phyloP scores from a whole-genome alignment of 345 rosid species.

The Lumnitzera littorea region DNA sequence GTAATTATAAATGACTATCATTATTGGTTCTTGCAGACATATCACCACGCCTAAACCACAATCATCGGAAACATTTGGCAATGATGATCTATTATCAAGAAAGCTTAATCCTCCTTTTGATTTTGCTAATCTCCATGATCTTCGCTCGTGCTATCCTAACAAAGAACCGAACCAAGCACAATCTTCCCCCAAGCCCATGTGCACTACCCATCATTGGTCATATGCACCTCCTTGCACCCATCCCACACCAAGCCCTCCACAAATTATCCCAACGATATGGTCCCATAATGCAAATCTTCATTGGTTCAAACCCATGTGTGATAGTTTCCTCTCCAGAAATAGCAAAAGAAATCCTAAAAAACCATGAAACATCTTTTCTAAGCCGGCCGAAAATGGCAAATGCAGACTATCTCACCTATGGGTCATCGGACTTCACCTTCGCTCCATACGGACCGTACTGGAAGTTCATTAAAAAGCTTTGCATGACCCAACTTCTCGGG shows the following conservation, averaged over 20 bases:
- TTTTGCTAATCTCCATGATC: slow-evolving; percentile 17
- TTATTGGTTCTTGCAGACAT: no score
- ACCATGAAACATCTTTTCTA: slow-evolving; percentile 46
- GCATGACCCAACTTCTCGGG: slow-evolving; percentile 61
- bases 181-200: slow-evolving; percentile 56
- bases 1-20: no score
- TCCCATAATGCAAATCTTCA: slow-evolving; percentile 53
- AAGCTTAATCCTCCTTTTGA: slow-evolving; percentile 13
- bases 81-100: slow-evolving; percentile 22
- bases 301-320: slow-evolving; percentile 63
- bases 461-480: slow-evolving; percentile 75
- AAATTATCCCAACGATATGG: slow-evolving; percentile 51
- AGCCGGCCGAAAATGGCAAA: slow-evolving; percentile 43
- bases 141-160: slow-evolving; percentile 14
- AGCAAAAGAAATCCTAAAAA: slow-evolving; percentile 56
- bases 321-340: slow-evolving; percentile 47
- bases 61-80: background rate
- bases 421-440: slow-evolving; percentile 61
- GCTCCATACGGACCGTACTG: slow-evolving; percentile 58
- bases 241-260: slow-evolving; percentile 60
- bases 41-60: no score
- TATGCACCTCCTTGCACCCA: slow-evolving; percentile 53
- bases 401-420: slow-evolving; percentile 70
- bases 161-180: slow-evolving; percentile 3
- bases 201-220: slow-evolving; percentile 65